These are phyloP conservation scores for Amanita thiersii DNA, from an alignment of 768 basidiomycete genomes.

Conservation along the genomic window DNA sequence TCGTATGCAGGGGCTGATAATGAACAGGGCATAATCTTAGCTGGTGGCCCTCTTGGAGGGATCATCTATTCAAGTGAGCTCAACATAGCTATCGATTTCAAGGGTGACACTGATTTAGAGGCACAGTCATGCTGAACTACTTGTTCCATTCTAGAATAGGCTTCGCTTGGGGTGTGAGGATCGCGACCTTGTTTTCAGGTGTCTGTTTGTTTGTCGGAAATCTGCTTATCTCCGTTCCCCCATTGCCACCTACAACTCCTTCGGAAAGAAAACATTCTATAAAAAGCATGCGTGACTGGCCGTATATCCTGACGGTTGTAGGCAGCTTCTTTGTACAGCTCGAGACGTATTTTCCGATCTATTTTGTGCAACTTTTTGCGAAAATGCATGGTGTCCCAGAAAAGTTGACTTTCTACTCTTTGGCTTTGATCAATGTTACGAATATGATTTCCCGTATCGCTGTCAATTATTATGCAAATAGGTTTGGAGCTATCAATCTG, in stretches of 20 bases:
- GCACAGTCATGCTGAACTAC: conserved; percentile 41
- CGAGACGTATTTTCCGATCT: conserved; percentile 9
- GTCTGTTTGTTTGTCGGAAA: conserved; percentile 6
- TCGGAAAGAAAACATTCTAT: neutral
- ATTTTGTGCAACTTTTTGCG: conserved; percentile 9
- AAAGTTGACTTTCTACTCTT: conserved; percentile 2
- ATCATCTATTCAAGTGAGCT: conserved; percentile 30
- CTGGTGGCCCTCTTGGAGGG: conserved; percentile 20
- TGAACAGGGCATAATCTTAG: conserved; percentile 15
- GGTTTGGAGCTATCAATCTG: conserved; percentile 6
- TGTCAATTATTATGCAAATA: conserved; percentile 2
- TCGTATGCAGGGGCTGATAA: too few relatives aligned
- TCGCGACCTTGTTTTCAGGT: conserved; percentile 2
- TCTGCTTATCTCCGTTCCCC: conserved; percentile 7
- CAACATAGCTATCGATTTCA: too few relatives aligned
- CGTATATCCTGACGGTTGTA: conserved; percentile 5
- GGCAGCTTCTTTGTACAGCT: conserved; percentile 3
- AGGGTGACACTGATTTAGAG: neutral
- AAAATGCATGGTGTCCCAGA: conserved; percentile 6
- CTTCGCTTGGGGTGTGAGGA: conserved; percentile 39
- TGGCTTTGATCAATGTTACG: conserved; percentile 5
- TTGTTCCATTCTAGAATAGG: conserved; percentile 28
- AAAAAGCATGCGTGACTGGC: conserved; percentile 7
- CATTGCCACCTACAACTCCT: neutral
- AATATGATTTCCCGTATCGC: conserved; percentile 5